These are phyloP conservation scores for Ligustrum vulgare DNA, from an alignment of 257 asterid genomes.

Conservation along the genomic window DNA sequence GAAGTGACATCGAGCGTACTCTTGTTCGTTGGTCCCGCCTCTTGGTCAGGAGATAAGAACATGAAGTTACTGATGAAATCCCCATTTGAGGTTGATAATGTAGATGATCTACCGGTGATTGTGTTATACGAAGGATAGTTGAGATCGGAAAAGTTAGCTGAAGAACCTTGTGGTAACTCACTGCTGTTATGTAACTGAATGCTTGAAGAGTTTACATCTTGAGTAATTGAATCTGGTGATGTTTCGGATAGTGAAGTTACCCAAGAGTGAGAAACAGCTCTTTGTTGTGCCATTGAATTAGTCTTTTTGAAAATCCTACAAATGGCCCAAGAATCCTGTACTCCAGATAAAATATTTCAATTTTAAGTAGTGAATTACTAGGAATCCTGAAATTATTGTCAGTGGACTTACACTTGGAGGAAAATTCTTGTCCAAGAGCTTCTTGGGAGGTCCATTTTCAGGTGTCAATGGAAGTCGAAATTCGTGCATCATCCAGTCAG, in stretches of 20 bases:
- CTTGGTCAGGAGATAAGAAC: constrained; percentile 40
- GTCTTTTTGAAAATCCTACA: constrained; percentile 80
- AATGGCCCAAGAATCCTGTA: constrained; percentile 80
- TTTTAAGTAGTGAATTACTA: not conserved
- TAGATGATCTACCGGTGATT: constrained; percentile 18
- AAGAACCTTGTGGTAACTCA: constrained; percentile 25
- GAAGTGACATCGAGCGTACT: constrained; percentile 36
- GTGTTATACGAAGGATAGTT: constrained; percentile 30
- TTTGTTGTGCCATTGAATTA: constrained; percentile 52
- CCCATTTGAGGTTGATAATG: constrained; percentile 24
- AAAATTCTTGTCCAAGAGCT: constrained; percentile 44
- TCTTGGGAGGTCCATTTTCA: constrained; percentile 38
- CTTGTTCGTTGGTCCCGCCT: constrained; percentile 30
- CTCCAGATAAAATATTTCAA: not conserved
- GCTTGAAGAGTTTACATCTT: constrained; percentile 26
- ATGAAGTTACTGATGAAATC: constrained; percentile 38
- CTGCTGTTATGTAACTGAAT: constrained; percentile 10
- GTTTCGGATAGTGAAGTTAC: constrained; percentile 41
- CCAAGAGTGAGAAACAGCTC: constrained; percentile 59
- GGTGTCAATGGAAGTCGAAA: constrained; percentile 60
- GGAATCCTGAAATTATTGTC: not conserved
- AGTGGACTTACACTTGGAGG: constrained; percentile 47
- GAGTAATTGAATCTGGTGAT: constrained; percentile 39
- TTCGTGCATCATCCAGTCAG: constrained; percentile 93
- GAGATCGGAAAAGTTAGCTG: constrained; percentile 29